Percentiles rank a stretch among this genome's conserved stretches.
These are phyloP conservation scores for Populus euphratica DNA, from an alignment of 345 rosid genomes.

Conservation along the genomic window DNA sequence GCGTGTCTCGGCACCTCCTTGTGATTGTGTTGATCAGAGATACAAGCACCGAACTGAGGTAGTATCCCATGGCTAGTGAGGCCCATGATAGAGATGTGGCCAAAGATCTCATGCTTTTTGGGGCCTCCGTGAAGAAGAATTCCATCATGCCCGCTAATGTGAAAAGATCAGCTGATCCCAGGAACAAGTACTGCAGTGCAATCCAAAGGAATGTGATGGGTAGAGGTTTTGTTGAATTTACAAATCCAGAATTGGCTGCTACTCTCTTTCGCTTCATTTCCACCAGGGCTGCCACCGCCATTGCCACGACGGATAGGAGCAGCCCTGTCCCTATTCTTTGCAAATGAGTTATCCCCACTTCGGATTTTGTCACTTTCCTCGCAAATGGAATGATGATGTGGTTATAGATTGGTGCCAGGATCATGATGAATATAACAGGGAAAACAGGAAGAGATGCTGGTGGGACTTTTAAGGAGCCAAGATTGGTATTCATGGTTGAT, in stretches of 20 bases:
- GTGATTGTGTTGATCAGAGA: slow-evolving; percentile 53
- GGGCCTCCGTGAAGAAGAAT: slow-evolving; percentile 86
- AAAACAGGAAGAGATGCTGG: slow-evolving; percentile 88
- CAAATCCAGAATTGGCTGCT: slow-evolving; percentile 32
- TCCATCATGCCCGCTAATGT: slow-evolving; percentile 92
- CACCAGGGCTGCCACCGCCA: slow-evolving; percentile 76
- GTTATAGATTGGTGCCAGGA: slow-evolving; percentile 69
- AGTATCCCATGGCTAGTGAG: slow-evolving; percentile 92
- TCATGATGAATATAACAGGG: slow-evolving; percentile 76
- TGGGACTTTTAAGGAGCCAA: slow-evolving; percentile 64
- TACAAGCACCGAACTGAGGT: slow-evolving; percentile 75
- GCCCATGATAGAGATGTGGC: slow-evolving; percentile 91
- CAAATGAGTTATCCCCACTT: slow-evolving; percentile 70
- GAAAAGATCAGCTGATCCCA: slow-evolving; percentile 96
- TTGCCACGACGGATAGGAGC: slow-evolving; percentile 62
- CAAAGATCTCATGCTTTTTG: slow-evolving; percentile 75
- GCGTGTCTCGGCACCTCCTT: slow-evolving; percentile 31
- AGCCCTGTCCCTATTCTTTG: slow-evolving; percentile 83
- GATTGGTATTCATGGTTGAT: slow-evolving; percentile 76
- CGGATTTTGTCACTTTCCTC: slow-evolving; percentile 53
- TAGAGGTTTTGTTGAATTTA: slow-evolving; percentile 46
- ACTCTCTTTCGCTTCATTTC: slow-evolving; percentile 62
- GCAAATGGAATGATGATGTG: slow-evolving; percentile 63
- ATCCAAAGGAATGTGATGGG: slow-evolving; percentile 90
- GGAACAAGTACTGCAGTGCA: slow-evolving; percentile 77